Evolutionary conservation across 2,329 filamentous ascomycete species (phyloP), one percentile per base, ranked within the genome.

Genomic region (Teratosphaeria viscida): DNA sequence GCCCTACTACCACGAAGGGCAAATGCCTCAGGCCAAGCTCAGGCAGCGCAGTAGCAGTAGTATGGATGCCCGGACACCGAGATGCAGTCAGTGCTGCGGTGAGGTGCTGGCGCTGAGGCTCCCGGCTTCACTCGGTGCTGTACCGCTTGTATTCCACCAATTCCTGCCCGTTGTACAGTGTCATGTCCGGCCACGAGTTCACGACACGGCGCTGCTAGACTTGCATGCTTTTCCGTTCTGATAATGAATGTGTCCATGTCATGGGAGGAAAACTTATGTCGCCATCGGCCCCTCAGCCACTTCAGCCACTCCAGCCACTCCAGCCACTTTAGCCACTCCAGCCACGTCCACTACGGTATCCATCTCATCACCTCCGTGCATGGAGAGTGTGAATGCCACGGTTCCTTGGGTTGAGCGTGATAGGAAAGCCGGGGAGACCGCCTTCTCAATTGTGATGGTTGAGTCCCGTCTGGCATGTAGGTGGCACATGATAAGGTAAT

Each of bases 111-210:
- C 29, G 37, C 59, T 55, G 62, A 58, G 3, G n/a, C 59, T 62
- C 58, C 64, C 64, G 66, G 43, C 43, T 49, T 19, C 16, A n/a
- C 59, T 62, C 59, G 65, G 65, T 67, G 62, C 57, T 39, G 62
- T 64, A 64, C 16, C 64, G 58, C 62, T 71, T 70, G 67, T 70
- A 66, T 57, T 72, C 68, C 57, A 63, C 65, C 63, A 72, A 60
- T 64, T 72, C 70, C 58, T 66, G 65, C 63, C 68, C 68, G 66
- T 69, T 68, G 67, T 70, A 72, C 61, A 72, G 64, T 63, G 64
- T 64, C 70, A 72, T 72, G 53, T 19, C 57, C n/a, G 57, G 54
- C 53, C 27, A 57, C n/a, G 27, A 49, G 8, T 23, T 4, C 16
- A 10, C 19, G 23, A 23, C 23, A 23, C 43, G 5, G 16, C 19